Conservation (phyloP, 768 basidiomycete genomes). For the Butyriboletus loyo region DNA sequence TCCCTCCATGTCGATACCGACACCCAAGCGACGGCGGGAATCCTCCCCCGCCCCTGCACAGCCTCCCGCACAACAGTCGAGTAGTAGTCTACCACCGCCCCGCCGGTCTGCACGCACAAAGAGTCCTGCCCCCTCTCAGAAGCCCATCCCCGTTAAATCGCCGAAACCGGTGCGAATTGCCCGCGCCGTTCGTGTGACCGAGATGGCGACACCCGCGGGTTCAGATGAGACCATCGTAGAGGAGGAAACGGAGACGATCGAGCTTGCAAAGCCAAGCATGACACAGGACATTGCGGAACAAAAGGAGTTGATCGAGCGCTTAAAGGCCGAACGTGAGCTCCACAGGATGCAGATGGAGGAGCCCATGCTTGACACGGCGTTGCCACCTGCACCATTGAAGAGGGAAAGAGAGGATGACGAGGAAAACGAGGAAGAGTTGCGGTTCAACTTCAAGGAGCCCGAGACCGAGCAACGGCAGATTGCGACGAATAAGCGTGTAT, state of each 20-base stretch:
- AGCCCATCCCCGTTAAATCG: constrained; percentile 34
- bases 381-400: constrained; percentile 39
- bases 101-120: constrained; percentile 43
- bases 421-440: constrained; percentile 44
- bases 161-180: constrained; percentile 26
- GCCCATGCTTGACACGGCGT: constrained; percentile 1
- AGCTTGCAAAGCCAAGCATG: constrained; percentile 60
- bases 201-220: constrained; percentile 45
- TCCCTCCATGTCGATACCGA: constrained; percentile 39
- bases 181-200: constrained; percentile 23
- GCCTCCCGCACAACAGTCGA: constrained; percentile 15
- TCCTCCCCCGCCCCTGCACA: constrained; percentile 38
- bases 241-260: constrained; percentile 56
- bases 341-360: constrained; percentile 26
- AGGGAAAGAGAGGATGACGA: constrained; percentile 45
- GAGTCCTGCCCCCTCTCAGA: constrained; percentile 36
- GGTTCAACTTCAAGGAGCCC: constrained; percentile 69
- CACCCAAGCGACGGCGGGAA: constrained; percentile 66
- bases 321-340: constrained; percentile 62
- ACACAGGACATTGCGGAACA: constrained; percentile 75
- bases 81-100: constrained; percentile 36
- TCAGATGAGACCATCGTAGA: constrained; percentile 68
- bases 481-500: constrained; percentile 62
- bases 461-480: constrained; percentile 57
- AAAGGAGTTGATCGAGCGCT: constrained; percentile 65